These are phyloP conservation scores for Triticum turgidum DNA, from an alignment of 176 grass and related monocot species.

Conservation along the genomic window DNA sequence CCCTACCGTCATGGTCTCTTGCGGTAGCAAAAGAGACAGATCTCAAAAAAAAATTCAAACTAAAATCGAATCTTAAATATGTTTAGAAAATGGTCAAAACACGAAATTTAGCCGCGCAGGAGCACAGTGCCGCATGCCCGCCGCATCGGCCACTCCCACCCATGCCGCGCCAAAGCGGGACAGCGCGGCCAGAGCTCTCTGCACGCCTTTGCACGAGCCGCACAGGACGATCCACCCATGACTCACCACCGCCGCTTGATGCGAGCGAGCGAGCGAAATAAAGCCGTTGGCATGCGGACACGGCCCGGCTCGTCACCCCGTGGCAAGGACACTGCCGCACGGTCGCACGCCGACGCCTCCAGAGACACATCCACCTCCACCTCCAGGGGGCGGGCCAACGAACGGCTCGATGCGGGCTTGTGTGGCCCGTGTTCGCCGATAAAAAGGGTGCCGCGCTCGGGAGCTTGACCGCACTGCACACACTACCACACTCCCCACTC, in stretches of 20 bases:
- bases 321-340: neutral
- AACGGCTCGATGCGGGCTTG: neutral
- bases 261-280: neutral
- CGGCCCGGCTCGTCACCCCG: slow-evolving; percentile 20
- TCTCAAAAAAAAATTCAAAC: no score
- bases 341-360: neutral
- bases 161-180: slow-evolving; percentile 46
- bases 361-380: neutral
- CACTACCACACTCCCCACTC: neutral
- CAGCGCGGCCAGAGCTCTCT: slow-evolving; percentile 28
- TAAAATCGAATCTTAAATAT: no score
- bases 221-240: neutral
- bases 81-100: no score
- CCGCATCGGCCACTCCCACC: slow-evolving; percentile 2
- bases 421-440: slow-evolving; percentile 10
- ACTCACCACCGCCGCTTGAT: neutral
- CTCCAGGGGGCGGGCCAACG: neutral
- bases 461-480: slow-evolving; percentile 25
- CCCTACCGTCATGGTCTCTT: no score
- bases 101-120: neutral
- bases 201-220: slow-evolving; percentile 18
- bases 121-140: neutral
- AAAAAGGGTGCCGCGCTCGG: slow-evolving; percentile 22
- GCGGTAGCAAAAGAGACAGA: no score
- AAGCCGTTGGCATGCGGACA: slow-evolving; percentile 50